A percentile compares a stretch with the other conserved stretches of the same genome.
Evolutionary conservation across 1,284 basidiomycete genomes (phyloP).

Genomic region (Malassezia furfur): DNA sequence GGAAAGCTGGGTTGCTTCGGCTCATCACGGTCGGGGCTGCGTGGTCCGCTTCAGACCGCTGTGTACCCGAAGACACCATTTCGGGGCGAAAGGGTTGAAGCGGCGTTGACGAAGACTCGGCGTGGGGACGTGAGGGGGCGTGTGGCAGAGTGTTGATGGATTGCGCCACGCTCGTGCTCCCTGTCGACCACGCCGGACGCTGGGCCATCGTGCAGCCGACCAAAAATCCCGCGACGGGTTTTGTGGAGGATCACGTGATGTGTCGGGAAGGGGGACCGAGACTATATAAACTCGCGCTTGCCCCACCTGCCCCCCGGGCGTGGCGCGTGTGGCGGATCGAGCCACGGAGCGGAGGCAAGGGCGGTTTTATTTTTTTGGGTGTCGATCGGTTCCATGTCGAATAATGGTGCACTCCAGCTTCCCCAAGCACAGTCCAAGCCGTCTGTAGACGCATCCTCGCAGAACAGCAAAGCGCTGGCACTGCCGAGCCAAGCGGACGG

Average conservation of each 20-base stretch:
- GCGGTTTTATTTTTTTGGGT: neutral
- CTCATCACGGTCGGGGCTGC: conserved; percentile 22
- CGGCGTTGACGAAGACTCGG: neutral
- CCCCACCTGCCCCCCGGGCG: neutral
- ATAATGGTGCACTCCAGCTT: conserved; percentile 12
- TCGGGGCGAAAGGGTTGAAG: neutral
- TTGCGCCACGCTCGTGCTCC: neutral
- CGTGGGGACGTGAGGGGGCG: neutral
- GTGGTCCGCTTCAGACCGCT: neutral
- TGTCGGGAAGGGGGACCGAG: conserved; percentile 7
- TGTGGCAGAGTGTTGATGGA: neutral
- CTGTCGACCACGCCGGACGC: neutral
- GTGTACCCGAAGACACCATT: neutral
- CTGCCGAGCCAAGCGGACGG: conserved; percentile 1
- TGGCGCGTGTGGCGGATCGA: neutral
- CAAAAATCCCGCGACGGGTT: neutral
- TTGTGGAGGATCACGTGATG: conserved; percentile 10
- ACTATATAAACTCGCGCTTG: conserved; percentile 15
- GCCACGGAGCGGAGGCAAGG: neutral
- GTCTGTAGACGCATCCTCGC: neutral
- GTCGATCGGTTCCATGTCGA: conserved; percentile 4
- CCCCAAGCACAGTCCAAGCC: conserved; percentile 15
- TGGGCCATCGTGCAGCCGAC: conserved; percentile 1
- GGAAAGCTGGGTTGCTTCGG: conserved; percentile 63
- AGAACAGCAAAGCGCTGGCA: conserved; percentile 9